A percentile compares a stretch with the other conserved stretches of the same genome.
These are phyloP conservation scores for Alternaria metachromatica DNA, from an alignment of 2,329 filamentous ascomycete species.

Conservation along the genomic window DNA sequence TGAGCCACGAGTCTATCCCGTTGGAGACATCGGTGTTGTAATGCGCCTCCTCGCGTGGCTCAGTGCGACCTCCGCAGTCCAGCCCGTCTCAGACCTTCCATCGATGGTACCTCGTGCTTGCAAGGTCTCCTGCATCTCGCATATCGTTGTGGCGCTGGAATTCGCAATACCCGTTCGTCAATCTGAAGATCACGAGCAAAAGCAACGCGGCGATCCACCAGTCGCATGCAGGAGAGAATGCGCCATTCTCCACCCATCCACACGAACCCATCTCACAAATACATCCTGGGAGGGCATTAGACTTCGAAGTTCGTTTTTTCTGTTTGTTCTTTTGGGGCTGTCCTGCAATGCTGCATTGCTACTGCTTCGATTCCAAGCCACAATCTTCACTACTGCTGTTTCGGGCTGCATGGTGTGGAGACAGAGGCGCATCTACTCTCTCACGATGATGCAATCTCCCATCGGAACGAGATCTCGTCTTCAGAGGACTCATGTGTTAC, in stretches of 20 bases:
- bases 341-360: neutral
- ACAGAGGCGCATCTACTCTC: neutral
- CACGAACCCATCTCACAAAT: neutral
- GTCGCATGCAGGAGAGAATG: neutral
- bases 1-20: neutral
- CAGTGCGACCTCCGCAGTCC: neutral
- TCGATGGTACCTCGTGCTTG: neutral
- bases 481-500: neutral
- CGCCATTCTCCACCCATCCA: slow-evolving; percentile 1
- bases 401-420: neutral
- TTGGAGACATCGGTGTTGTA: neutral
- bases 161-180: slow-evolving; percentile 3
- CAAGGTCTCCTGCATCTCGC: neutral
- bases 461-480: neutral
- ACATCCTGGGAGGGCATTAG: neutral
- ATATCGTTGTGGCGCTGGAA: neutral
- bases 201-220: neutral
- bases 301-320: neutral
- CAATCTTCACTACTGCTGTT: neutral
- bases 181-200: slow-evolving; percentile 8
- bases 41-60: neutral
- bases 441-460: neutral
- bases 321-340: neutral
- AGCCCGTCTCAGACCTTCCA: neutral
- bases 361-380: neutral